These are phyloP conservation scores for Niebla homalea DNA, from an alignment of 495 filamentous ascomycete species.

Conservation along the genomic window DNA sequence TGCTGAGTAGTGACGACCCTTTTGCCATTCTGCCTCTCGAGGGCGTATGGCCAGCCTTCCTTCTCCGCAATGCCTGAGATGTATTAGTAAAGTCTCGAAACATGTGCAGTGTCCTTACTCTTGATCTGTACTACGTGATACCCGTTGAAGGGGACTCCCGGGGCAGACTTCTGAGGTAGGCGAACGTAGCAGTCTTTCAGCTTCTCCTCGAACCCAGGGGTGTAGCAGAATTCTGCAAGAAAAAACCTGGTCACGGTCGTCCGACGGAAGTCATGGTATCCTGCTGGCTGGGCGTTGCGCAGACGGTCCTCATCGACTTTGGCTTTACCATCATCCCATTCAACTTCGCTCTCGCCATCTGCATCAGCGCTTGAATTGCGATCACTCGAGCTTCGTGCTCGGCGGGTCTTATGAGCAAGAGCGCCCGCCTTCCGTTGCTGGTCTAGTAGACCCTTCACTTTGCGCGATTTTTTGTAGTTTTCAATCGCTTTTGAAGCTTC, in stretches of 20 bases:
- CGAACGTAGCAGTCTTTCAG: constrained; percentile 70
- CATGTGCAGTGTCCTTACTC: constrained; percentile 34
- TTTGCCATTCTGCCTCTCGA: constrained; percentile 56
- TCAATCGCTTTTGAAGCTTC: constrained; percentile 67
- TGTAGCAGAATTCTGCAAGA: constrained; percentile 79
- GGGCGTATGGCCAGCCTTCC: constrained; percentile 64
- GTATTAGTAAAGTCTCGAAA: constrained; percentile 22
- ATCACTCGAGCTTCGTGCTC: constrained; percentile 30
- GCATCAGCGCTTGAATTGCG: constrained; percentile 48
- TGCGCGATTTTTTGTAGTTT: constrained; percentile 68
- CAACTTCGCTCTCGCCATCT: constrained; percentile 68
- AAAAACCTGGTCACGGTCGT: constrained; percentile 66
- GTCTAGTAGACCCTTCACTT: constrained; percentile 59
- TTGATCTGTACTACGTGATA: constrained; percentile 84
- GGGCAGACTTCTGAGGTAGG: constrained; percentile 54
- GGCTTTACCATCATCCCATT: constrained; percentile 42
- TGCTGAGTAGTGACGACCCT: constrained; percentile 66
- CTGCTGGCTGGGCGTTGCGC: constrained; percentile 47
- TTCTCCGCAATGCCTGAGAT: constrained; percentile 45
- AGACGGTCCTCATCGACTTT: constrained; percentile 27
- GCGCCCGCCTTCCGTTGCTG: constrained; percentile 58
- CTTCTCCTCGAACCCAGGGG: constrained; percentile 70
- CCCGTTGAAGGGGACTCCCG: constrained; percentile 28
- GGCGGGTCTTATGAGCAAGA: constrained; percentile 45
- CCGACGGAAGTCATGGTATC: constrained; percentile 68